Evolutionary conservation across 176 grass and related monocot genomes (phyloP).

Genomic region (Carex myosuroides): DNA sequence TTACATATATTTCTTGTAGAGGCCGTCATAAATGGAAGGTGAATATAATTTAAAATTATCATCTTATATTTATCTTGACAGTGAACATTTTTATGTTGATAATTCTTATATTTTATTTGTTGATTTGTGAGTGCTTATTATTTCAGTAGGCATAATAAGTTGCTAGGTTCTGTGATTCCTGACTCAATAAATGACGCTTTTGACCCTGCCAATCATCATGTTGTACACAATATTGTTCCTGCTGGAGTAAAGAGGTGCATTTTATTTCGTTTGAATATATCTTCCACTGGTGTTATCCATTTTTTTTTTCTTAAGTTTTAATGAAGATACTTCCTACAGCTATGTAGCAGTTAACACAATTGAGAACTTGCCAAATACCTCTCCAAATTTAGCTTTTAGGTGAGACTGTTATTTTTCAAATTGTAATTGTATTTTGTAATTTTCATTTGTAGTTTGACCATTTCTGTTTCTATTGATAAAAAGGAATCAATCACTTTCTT

Average conservation of each 20-base stretch:
- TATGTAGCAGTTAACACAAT: constrained; percentile 45
- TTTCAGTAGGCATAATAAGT: constrained; percentile 62
- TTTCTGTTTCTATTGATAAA: neutral
- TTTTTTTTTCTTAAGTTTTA: neutral
- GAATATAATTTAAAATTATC: neutral
- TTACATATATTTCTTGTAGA: constrained; percentile 91
- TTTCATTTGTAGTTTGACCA: neutral
- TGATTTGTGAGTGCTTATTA: neutral
- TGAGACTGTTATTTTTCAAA: constrained; percentile 22
- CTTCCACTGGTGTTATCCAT: neutral
- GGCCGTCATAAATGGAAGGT: constrained; percentile 67
- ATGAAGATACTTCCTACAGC: constrained; percentile 37
- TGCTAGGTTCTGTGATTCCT: constrained; percentile 76
- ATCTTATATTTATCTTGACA: neutral
- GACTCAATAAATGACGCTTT: constrained; percentile 69
- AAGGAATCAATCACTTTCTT: neutral
- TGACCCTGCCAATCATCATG: constrained; percentile 86
- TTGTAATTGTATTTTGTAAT: neutral
- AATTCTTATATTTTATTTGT: neutral
- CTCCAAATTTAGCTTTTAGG: constrained; percentile 50
- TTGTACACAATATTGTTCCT: constrained; percentile 70
- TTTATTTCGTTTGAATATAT: constrained; percentile 7
- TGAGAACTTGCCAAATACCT: constrained; percentile 53
- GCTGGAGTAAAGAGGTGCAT: constrained; percentile 63
- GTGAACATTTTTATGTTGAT: neutral